Evolutionary conservation across 441 rosid species (phyloP).

Genomic region (Erodium chrysanthum): DNA sequence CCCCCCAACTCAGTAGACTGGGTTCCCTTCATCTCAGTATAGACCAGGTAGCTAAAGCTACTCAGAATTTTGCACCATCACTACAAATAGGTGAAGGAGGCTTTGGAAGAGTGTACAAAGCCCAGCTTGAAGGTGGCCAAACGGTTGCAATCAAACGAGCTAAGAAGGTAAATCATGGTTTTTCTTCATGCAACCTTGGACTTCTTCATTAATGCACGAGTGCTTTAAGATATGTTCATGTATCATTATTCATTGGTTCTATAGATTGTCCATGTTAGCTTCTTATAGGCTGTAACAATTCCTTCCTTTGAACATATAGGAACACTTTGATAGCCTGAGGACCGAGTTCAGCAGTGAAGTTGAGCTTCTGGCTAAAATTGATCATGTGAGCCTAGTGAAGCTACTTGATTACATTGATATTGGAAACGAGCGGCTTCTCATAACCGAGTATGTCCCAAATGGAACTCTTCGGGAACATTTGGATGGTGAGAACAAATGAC

Average conservation of each 20-base stretch:
- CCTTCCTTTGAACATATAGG: constrained; percentile 31
- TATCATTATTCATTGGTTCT: neutral
- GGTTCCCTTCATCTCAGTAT: constrained; percentile 53
- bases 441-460: constrained; percentile 80
- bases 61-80: constrained; percentile 50
- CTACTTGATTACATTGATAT: constrained; percentile 75
- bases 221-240: too few species aligned
- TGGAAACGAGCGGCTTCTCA: constrained; percentile 79
- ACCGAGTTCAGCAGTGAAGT: constrained; percentile 86
- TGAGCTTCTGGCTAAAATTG: constrained; percentile 84
- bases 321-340: constrained; percentile 48
- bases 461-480: constrained; percentile 91
- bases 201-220: neutral
- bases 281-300: neutral
- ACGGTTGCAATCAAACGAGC: constrained; percentile 92
- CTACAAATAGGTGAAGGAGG: constrained; percentile 80
- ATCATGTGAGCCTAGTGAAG: constrained; percentile 77
- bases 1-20: constrained; percentile 55
- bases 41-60: constrained; percentile 53
- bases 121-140: constrained; percentile 52
- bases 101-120: constrained; percentile 78
- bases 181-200: neutral
- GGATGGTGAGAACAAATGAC: constrained; percentile 58
- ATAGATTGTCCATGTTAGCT: neutral
- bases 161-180: constrained; percentile 49